Base-by-base conservation (phyloP, 176 grass and related monocot species). In the Otatea glauca region DNA sequence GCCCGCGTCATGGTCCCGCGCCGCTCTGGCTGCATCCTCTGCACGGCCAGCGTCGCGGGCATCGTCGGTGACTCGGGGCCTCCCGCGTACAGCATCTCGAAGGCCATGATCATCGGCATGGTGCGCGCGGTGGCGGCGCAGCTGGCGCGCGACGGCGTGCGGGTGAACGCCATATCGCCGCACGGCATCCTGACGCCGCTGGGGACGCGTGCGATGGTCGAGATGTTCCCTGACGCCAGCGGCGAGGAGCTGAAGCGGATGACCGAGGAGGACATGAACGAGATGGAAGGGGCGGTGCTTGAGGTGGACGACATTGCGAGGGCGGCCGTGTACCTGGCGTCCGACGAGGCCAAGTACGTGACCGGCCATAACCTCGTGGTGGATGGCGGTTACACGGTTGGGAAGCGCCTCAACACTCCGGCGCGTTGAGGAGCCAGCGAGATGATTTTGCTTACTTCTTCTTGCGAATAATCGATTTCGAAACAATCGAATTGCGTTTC, bases 141-240 rank as follows among this genome's bases (percentile, higher is more conserved):
- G 75, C 4, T 90, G 14, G 38, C 70, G 3, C 78, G 78, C 12
- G n/a, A 78, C 21, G 92, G 94, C 15, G 85, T 97, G 20, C 80
- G 94, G 18, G 85, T 94, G 37, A 97, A 94, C 68, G 85, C 78
- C 83, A 82, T 97, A 76, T 97, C 94, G 0, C 92, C 92, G 0
- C 29, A 74, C 37, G 20, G 0, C 39, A 3, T 92, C 61, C 41
- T 76, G 41, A 91, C 87, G 17, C 65, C 84, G 14, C 15, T 88
- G 12, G 10, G 2, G 29, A 27, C 79, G 65, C 67, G 80, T 1
- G 5, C 13, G 7, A 4, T 89, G 12, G 62, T 23, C 0, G 3
- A 41, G 39, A 8, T 78, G 54, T 5, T 50, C 60, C 67, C 56
- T 0, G 73, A 2, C 2, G 12, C 41, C n/a, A 58, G 56, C 23